These are phyloP conservation scores for Geotrichum cucujoidarum DNA, from an alignment of 1,139 yeast genomes.

Conservation along the genomic window DNA sequence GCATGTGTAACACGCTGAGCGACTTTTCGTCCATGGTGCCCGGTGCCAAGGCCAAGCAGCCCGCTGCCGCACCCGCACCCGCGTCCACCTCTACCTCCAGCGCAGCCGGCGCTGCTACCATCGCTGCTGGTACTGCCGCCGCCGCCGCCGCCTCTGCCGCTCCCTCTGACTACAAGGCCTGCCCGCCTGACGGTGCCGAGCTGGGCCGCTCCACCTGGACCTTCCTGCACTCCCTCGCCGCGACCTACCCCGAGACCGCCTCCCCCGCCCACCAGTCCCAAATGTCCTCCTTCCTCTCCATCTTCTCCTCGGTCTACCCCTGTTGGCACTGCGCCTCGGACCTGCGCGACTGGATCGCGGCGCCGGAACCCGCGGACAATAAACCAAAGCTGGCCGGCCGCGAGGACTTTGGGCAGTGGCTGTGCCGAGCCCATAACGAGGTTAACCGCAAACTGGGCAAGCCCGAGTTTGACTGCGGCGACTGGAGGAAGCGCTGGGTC, in stretches of 20 bases:
- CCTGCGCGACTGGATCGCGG: conserved; percentile 57
- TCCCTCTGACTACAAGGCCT: conserved; percentile 2
- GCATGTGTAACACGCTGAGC: conserved; percentile 70
- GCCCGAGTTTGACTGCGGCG: conserved; percentile 74
- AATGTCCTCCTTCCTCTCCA: conserved; percentile 59
- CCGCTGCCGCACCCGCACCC: neutral
- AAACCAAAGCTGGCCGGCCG: conserved; percentile 60
- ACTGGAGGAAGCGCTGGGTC: conserved; percentile 93
- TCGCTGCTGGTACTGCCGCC: conserved; percentile 21
- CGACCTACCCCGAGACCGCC: conserved; percentile 76
- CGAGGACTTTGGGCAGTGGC: conserved; percentile 83
- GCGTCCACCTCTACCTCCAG: conserved; percentile 15
- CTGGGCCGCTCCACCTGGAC: conserved; percentile 93
- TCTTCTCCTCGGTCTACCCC: conserved; percentile 82
- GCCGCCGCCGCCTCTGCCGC: conserved; percentile 17
- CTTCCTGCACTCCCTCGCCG: conserved; percentile 82
- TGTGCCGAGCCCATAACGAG: conserved; percentile 90
- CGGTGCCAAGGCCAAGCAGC: neutral
- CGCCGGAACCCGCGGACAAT: conserved; percentile 37
- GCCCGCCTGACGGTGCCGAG: conserved; percentile 79
- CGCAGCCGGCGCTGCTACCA: conserved; percentile 24
- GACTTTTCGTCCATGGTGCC: conserved; percentile 54
- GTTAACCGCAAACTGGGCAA: conserved; percentile 84
- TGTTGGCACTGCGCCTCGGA: conserved; percentile 94
- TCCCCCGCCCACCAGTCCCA: conserved; percentile 58